Conservation (phyloP, 1,284 basidiomycete genomes). For the Ustilago trichophora region DNA sequence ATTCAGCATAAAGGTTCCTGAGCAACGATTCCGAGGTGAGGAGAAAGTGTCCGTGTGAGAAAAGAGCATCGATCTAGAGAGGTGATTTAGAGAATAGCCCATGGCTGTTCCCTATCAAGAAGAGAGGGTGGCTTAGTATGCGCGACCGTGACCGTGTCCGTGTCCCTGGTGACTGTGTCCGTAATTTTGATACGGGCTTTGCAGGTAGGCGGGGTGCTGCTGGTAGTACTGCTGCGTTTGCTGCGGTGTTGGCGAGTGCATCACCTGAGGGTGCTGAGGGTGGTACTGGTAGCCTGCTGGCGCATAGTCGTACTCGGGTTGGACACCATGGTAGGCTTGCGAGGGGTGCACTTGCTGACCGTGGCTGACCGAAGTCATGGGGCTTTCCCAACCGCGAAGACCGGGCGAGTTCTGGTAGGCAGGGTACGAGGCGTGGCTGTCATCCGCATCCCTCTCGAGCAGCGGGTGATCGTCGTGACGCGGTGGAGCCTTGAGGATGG, state of each 20-base stretch:
- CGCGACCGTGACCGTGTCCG: conserved; percentile 10
- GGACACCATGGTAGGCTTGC: conserved; percentile 10
- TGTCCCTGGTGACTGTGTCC: background rate
- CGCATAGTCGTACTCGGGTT: conserved; percentile 21
- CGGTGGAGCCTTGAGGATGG: conserved; percentile 24
- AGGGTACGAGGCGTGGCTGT: conserved; percentile 19
- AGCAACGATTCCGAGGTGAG: conserved; percentile 4
- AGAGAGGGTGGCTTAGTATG: too few species aligned
- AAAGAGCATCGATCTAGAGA: too few species aligned
- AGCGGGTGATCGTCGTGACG: conserved; percentile 32
- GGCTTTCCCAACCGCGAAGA: conserved; percentile 26
- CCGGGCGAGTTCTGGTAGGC: conserved; percentile 28
- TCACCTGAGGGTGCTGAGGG: conserved; percentile 2
- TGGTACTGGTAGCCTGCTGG: conserved; percentile 1
- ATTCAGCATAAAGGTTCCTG: too few species aligned
- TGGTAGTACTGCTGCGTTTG: conserved; percentile 18
- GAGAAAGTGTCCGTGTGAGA: conserved; percentile 10
- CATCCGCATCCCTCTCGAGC: conserved; percentile 21
- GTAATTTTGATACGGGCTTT: conserved; percentile 19
- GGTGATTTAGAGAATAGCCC: too few species aligned
- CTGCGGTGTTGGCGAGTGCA: conserved; percentile 6
- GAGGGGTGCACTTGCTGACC: conserved; percentile 17
- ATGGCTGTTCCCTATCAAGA: too few species aligned
- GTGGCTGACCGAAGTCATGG: conserved; percentile 37
- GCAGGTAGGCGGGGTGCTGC: conserved; percentile 13